These are phyloP conservation scores for Diaporthe ampelina DNA, from an alignment of 2,329 filamentous ascomycete species.

Conservation along the genomic window DNA sequence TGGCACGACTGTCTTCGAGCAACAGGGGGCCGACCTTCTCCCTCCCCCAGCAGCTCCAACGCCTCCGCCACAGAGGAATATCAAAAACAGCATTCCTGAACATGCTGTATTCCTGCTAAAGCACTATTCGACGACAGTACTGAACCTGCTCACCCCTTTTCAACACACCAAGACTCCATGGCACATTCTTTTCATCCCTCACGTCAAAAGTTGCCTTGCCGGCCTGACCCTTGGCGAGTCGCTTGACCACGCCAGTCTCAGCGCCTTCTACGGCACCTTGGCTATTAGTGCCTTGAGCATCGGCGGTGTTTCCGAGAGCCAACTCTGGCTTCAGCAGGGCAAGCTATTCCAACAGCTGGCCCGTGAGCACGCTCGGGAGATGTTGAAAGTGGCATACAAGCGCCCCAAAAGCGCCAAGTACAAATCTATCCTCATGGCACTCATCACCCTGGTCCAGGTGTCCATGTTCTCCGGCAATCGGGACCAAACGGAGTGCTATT, in stretches of 20 bases:
- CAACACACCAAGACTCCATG: conserved; percentile 56
- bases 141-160: conserved; percentile 53
- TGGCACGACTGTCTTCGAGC: not conserved
- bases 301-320: conserved; percentile 46
- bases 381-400: conserved; percentile 50
- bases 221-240: conserved; percentile 53
- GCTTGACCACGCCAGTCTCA: conserved; percentile 52
- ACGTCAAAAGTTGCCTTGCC: conserved; percentile 53
- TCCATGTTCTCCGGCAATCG: conserved; percentile 51
- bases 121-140: conserved; percentile 54
- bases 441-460: conserved; percentile 56
- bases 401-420: conserved; percentile 50
- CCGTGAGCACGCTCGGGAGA: conserved; percentile 47
- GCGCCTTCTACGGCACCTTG: conserved; percentile 54
- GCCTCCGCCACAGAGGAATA: not conserved
- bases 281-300: conserved; percentile 56
- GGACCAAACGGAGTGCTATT: conserved; percentile 53
- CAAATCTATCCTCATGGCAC: conserved; percentile 56
- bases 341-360: conserved; percentile 48
- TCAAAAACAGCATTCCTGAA: conserved; percentile 41
- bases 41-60: not conserved
- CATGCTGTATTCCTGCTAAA: conserved; percentile 55
- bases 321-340: conserved; percentile 51
- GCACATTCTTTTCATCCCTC: conserved; percentile 56
- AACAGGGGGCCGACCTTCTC: not conserved